Evolutionary conservation across 164 flowering plant genomes (phyloP).

Genomic region (Brasenia schreberi): DNA sequence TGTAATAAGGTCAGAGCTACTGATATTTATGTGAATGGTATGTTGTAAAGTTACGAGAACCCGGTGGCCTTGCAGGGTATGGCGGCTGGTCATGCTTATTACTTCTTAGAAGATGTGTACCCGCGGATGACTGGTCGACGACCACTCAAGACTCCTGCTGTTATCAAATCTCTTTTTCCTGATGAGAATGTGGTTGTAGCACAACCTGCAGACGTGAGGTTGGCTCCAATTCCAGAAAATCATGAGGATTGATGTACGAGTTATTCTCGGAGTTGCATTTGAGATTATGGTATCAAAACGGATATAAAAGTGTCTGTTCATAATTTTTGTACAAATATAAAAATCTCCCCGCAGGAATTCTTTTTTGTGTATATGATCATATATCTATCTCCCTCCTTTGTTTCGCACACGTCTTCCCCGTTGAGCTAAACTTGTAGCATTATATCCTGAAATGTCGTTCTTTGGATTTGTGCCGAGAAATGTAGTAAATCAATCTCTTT

Average conservation of each 20-base stretch:
- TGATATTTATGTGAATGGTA: neutral
- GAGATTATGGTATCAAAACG: too few species aligned
- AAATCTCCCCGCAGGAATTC: too few species aligned
- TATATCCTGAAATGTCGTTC: too few species aligned
- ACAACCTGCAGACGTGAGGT: constrained; percentile 62
- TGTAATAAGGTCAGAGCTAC: neutral
- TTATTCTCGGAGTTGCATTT: neutral
- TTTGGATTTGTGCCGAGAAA: too few species aligned
- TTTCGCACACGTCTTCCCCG: too few species aligned
- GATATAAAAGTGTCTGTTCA: too few species aligned
- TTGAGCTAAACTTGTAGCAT: too few species aligned
- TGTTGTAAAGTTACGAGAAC: neutral
- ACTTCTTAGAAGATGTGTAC: constrained; percentile 88
- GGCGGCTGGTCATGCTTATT: constrained; percentile 98
- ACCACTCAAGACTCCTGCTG: constrained; percentile 74
- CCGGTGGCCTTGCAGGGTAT: constrained; percentile 48
- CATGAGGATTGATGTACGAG: constrained; percentile 30
- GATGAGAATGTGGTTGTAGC: constrained; percentile 81
- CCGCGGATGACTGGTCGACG: constrained; percentile 89
- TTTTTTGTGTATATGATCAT: too few species aligned
- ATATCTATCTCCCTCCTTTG: too few species aligned
- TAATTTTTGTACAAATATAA: too few species aligned
- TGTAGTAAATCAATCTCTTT: too few species aligned
- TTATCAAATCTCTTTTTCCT: constrained; percentile 74
- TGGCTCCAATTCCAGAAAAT: constrained; percentile 59